Base-by-base conservation (phyloP, 2,329 filamentous ascomycete species). In the Leptographium galeiforme region DNA sequence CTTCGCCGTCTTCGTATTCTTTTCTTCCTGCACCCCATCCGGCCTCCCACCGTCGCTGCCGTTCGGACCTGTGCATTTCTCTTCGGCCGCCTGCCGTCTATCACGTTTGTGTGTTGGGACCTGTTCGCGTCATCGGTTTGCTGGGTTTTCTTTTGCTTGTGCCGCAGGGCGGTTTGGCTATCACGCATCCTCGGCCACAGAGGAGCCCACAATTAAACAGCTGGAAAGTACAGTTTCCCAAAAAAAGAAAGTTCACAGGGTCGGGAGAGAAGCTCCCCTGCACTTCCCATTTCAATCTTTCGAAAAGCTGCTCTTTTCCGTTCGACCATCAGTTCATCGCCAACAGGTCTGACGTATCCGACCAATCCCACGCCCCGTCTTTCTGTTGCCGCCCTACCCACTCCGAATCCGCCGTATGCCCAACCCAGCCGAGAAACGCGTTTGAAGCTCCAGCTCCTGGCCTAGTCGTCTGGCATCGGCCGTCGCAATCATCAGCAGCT, bases 111-210 rank as follows among this genome's bases (percentile, higher is more conserved):
- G 43, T 34, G 25, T 34, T 33, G n/a, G 36, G 12, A 32, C 13
- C 48, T 39, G 48, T 32, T 14, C 34, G 13, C 34, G n/a, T 51
- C 49, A 25, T 19, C 32, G 36, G 16, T 16, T 33, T 45, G 10
- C 16, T 44, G 18, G 16, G 25, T n/a, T 32, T 30, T 51, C 45
- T 39, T 14, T 8, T 44, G 43, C 30, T 50, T 33, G 49, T 51
- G 32, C 50, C 50, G 50, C 50, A 51, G 50, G 41, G 40, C 50
- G 50, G 50, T 45, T 46, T 45, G 44, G 49, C 49, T 34, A 49
- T 36, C 18, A 40, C 36, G 18, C 14, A 18, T 32, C 47, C 34
- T 49, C 47, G 11, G 18, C 14, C 46, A 36, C 34, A 48, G 46
- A 25, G n/a, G 18, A 40, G 8, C 39, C 16, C 30, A 25, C 25